Base-by-base conservation (phyloP, 2,329 filamentous ascomycete species). In the Clathrospora elynae region DNA sequence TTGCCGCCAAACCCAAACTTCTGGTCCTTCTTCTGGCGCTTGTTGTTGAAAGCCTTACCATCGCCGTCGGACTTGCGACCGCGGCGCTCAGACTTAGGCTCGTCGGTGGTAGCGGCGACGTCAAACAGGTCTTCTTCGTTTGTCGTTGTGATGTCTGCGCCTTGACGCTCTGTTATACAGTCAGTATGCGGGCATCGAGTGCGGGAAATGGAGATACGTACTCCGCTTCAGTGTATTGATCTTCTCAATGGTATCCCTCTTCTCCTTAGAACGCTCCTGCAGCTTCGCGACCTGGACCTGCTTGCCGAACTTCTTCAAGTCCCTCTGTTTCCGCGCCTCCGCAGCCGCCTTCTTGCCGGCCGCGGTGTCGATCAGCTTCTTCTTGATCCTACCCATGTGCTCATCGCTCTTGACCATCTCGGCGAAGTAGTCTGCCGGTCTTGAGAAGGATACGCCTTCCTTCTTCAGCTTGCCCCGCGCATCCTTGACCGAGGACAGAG, bases 321-420 rank as follows among this genome's bases (percentile, higher is more conserved):
- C 93, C 53, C 93, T 81, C 76, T 92, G 86, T 75, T 90, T 90
- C 68, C 90, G 83, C 5, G 93, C 93, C 72, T 99, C 93, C 16
- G 88, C 85, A 18, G 90, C 82, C 1, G 93, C 92, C 78, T 96
- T 96, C 80, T 96, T 96, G 49, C 84, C 79, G 8, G 92, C 88
- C 0, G 92, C 93, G 66, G 95, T 90, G 64, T 97, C 91, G 51
- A 96, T 81, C 62, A 97, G 77, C 79, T 95, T 95, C 64, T 86
- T 83, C 79, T 95, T 95, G 69, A 99, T 88, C 79, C 88, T 91
- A 68, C 88, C 88, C 93, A 99, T 99, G 72, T 96, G 93, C 62
- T 95, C 92, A 68, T 99, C 93, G 64, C 86, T 89, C 82, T 97
- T 97, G 64, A 96, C 86, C 91, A 97, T 99, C 78, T 99, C 93